Conservation (phyloP, 257 asterid genomes). For the Catharanthus roseus region DNA sequence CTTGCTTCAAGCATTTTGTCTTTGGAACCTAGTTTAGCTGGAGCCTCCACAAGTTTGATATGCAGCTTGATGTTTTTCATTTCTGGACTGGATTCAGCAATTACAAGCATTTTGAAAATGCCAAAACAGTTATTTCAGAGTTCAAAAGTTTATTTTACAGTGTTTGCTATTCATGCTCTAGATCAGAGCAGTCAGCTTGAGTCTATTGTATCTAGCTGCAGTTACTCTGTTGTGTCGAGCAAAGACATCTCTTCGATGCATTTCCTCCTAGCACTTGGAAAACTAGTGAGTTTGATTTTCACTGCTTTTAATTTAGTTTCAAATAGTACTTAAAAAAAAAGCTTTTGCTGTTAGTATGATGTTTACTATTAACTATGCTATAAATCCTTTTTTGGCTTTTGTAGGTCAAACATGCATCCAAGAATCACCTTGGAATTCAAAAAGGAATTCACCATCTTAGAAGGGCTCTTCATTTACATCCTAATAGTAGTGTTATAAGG, state of each 20-base stretch:
- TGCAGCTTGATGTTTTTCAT: constrained; percentile 64
- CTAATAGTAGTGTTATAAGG: constrained; percentile 73
- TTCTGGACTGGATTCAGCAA: constrained; percentile 71
- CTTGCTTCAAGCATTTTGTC: constrained; percentile 63
- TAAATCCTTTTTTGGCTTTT: constrained; percentile 22
- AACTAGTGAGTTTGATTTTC: constrained; percentile 57
- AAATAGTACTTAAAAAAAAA: neutral
- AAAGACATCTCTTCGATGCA: constrained; percentile 69
- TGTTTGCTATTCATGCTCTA: constrained; percentile 72
- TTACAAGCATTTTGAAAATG: constrained; percentile 65
- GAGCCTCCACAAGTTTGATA: constrained; percentile 60
- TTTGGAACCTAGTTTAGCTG: constrained; percentile 57
- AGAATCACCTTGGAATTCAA: constrained; percentile 50
- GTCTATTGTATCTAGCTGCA: constrained; percentile 62
- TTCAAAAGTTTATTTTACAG: constrained; percentile 58
- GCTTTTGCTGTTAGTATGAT: neutral
- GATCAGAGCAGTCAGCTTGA: constrained; percentile 67
- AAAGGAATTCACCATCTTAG: constrained; percentile 72
- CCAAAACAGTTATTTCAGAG: constrained; percentile 65
- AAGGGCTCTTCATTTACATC: constrained; percentile 82
- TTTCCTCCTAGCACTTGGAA: constrained; percentile 54
- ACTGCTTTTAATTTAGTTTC: constrained; percentile 7
- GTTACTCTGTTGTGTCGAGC: constrained; percentile 44
- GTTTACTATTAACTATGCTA: neutral
- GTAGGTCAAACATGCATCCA: constrained; percentile 62